Percentiles rank a stretch among this genome's conserved stretches.
Conservation (phyloP, 257 asterid species). For the Galeopsis tetrahit region DNA sequence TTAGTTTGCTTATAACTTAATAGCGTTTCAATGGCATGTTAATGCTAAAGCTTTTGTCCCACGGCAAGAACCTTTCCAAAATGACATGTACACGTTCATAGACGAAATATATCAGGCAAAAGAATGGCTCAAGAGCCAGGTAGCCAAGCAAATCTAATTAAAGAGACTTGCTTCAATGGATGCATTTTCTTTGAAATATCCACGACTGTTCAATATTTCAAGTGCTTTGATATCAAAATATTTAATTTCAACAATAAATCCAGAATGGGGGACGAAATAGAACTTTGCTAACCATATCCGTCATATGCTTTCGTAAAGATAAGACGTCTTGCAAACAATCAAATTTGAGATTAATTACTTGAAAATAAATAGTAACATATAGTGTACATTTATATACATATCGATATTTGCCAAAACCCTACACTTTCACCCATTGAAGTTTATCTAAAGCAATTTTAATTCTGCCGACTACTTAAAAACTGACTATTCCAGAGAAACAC, state of each 20-base stretch:
- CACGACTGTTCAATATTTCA: neutral
- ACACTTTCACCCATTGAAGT: neutral
- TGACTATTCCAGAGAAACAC: slow-evolving; percentile 1
- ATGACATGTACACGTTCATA: neutral
- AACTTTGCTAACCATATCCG: neutral
- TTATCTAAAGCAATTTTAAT: neutral
- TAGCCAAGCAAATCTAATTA: neutral
- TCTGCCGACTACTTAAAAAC: neutral
- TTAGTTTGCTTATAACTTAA: slow-evolving; percentile 14
- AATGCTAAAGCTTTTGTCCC: neutral
- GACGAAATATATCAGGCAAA: neutral
- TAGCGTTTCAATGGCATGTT: slow-evolving; percentile 4
- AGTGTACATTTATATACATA: slow-evolving; percentile 10
- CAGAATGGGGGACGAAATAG: neutral
- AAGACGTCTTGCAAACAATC: neutral
- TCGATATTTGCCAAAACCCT: neutral
- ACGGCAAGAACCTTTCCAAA: neutral
- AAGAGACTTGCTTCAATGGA: neutral
- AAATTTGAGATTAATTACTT: neutral
- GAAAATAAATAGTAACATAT: neutral
- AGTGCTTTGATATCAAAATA: neutral
- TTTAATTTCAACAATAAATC: neutral
- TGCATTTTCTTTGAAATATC: neutral
- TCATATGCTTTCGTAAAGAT: too few species aligned
- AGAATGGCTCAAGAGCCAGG: neutral